Evolutionary conservation across 73 alveolate genomes (phyloP), one percentile per base, ranked within the genome.

Genomic region (Paramecium biaurelia): DNA sequence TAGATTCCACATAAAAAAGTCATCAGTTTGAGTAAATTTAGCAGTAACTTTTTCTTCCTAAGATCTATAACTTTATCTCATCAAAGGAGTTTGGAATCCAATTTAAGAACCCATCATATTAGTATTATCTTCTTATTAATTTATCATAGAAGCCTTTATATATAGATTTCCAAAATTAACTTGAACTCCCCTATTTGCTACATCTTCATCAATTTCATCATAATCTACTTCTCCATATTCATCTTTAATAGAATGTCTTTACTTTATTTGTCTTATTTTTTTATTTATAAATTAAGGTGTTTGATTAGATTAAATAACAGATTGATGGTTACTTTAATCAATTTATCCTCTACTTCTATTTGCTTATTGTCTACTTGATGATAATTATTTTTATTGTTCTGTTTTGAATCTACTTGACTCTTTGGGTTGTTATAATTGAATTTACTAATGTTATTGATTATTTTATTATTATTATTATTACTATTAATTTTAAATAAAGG

Each of bases 21-120:
- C 90, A 79, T 79, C 90, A 4, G 90, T 79, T 42, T 79, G 15
- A 20, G 90, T 79, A 23, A 12, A 79, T 43, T 79, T 79, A 7
- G 70, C 24, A 20, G 90, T 79, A 6, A 79, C 72, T 14, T 79
- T 79, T 26, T 79, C 90, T 43, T 43, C 59, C 32, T 30, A 37
- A 0, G n/a, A 74, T 26, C 84, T 26, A 63, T 63, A 63, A 63
- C 84, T 63, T 26, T 63, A 26, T 63, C 84, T 24, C 41, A 63
- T 32, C 21, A 12, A 30, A 10, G 84, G 84, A 7, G 84, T 63
- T 32, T 63, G 47, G 9, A 63, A 63, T 3, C 84, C 84, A 26
- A 63, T 32, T 9, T 63, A 63, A 11, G 84, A 63, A 30, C 49
- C 45, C 84, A 26, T 32, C 84, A 63, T 63, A 63, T 63, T 63